These are phyloP conservation scores for Hortaea sp. DNA, from an alignment of 2,329 filamentous ascomycete species.

Conservation along the genomic window DNA sequence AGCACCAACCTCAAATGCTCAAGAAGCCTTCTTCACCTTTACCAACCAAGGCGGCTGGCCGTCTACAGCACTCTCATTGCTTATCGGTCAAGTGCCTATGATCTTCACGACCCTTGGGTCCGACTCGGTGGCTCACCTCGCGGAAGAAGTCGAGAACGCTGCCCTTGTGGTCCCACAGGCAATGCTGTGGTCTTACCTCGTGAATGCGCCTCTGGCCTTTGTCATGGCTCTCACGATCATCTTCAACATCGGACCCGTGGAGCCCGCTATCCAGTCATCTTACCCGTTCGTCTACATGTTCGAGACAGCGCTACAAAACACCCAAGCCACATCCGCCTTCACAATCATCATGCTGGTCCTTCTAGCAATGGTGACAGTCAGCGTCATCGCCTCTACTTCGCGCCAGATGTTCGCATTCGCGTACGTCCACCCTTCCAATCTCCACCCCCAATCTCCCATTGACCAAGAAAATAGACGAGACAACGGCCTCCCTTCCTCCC, in stretches of 20 bases:
- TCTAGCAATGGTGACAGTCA: constrained; percentile 30
- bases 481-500: constrained; percentile 29
- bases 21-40: constrained; percentile 25
- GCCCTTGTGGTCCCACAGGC: constrained; percentile 31
- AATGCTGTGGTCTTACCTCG: constrained; percentile 32
- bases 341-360: constrained; percentile 21
- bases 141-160: constrained; percentile 35
- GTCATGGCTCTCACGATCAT: constrained; percentile 24
- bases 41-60: constrained; percentile 31
- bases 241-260: constrained; percentile 26
- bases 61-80: constrained; percentile 25
- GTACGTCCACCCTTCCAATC: constrained; percentile 11
- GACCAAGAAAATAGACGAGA: constrained; percentile 20
- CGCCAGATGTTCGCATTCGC: constrained; percentile 31
- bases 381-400: constrained; percentile 29
- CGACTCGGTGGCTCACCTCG: constrained; percentile 34
- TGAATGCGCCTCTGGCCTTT: constrained; percentile 21
- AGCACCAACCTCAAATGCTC: neutral
- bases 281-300: constrained; percentile 28
- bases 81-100: constrained; percentile 31
- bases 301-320: constrained; percentile 20
- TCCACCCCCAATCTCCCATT: neutral
- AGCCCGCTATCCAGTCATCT: constrained; percentile 13
- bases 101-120: constrained; percentile 17
- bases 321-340: constrained; percentile 20